phyloP scores from a whole-genome alignment of 2,329 filamentous ascomycete species.

The Xylaria sp. region DNA sequence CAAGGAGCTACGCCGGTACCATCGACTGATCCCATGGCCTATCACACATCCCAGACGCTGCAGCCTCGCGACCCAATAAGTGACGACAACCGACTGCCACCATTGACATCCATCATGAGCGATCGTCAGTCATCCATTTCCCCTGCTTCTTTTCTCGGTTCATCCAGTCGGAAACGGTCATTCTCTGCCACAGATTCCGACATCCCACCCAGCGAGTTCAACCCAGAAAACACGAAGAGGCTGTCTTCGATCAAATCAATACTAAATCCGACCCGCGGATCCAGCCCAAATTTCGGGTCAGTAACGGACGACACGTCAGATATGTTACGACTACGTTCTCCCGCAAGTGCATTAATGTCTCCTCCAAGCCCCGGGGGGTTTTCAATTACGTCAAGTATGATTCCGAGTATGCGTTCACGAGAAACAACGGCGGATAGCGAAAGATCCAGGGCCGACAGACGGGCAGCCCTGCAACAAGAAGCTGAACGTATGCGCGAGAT shows the following conservation, averaged over 20 bases:
- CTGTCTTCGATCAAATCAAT: slow-evolving; percentile 81
- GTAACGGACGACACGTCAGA: slow-evolving; percentile 53
- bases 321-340: slow-evolving; percentile 56
- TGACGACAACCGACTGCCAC: slow-evolving; percentile 68
- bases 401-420: slow-evolving; percentile 43
- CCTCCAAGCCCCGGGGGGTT: slow-evolving; percentile 55
- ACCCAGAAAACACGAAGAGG: slow-evolving; percentile 65
- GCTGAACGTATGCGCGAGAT: slow-evolving; percentile 79
- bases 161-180: slow-evolving; percentile 73
- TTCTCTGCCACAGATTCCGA: slow-evolving; percentile 71
- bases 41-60: slow-evolving; percentile 58
- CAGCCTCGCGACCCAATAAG: slow-evolving; percentile 57
- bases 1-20: slow-evolving; percentile 57
- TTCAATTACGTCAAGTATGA: slow-evolving; percentile 47
- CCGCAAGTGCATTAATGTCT: slow-evolving; percentile 54
- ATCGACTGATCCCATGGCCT: slow-evolving; percentile 59
- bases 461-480: slow-evolving; percentile 74
- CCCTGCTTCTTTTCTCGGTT: slow-evolving; percentile 68
- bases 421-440: slow-evolving; percentile 58
- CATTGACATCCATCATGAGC: slow-evolving; percentile 59
- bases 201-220: slow-evolving; percentile 50
- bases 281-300: slow-evolving; percentile 38
- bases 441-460: slow-evolving; percentile 67
- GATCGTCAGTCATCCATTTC: slow-evolving; percentile 68
- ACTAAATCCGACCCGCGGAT: slow-evolving; percentile 65